Base-by-base conservation (phyloP, 768 basidiomycete genomes). In the Phanerochaete carnosa region DNA sequence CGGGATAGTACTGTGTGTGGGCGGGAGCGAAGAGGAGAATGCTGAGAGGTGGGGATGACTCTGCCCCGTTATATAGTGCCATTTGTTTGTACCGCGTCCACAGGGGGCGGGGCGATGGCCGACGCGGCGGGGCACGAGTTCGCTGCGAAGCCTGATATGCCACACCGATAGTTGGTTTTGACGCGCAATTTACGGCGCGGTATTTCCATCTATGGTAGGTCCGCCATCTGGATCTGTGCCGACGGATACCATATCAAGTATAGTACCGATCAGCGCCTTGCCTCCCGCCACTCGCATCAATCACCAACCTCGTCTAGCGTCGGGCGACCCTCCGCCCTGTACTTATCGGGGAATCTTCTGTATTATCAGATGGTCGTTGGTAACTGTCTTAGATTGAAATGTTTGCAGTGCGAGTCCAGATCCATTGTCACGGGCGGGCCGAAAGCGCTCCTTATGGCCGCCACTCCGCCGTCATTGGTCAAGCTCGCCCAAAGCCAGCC, bases 111-210 rank as follows among this genome's bases (percentile, higher is more conserved):
- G 33, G 33, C 37, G 55, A 30, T 57, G 46, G 47, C 55, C 60
- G 60, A 61, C 55, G 60, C 52, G 60, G 60, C 55, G 55, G 55
- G 55, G 32, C 55, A 39, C 55, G 60, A 61, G 55, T 51, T 15
- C 13, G 23, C 22, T 25, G 22, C 51, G 23, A 33, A 43, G 5
- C 32, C 15, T 55, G 60, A 61, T 61, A 47, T 22, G 35, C 33
- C 33, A 43, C 43, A 11, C 49, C 29, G 58, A 37, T 59, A 59
- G 12, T 43, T 33, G 46, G 37, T 8, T 28, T 59, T 28, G 58
- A 52, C 49, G 60, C 60, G 43, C 32, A 30, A 22, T 32, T 60
- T 23, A 19, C 58, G 35, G 30, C 39, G 33, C 30, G 29, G 6
- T 3, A 2, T 26, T 9, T 23, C 59, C 59, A 23, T 35, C 35